phyloP scores from a whole-genome alignment of 129 eudicot genomes.

The Gnaphalium uliginosum region DNA sequence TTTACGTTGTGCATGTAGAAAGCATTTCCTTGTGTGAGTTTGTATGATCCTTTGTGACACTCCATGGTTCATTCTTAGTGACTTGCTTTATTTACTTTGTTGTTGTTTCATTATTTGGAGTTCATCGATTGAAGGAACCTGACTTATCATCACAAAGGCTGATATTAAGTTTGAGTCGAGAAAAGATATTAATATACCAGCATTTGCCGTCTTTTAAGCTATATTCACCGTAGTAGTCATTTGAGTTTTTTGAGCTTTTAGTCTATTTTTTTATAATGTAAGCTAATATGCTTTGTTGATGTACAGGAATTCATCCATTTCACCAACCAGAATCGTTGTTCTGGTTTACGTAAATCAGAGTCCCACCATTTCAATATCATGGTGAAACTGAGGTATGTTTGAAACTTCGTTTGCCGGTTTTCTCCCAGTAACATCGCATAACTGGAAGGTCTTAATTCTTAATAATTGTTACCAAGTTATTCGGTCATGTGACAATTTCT shows the following conservation, averaged over 20 bases:
- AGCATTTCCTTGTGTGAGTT: not conserved
- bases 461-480: too few species aligned
- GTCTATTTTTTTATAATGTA: slow-evolving; percentile 7
- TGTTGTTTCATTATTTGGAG: not conserved
- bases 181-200: not conserved
- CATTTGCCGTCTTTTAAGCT: not conserved
- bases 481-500: too few species aligned
- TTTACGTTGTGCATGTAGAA: not conserved
- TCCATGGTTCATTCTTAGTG: slow-evolving; percentile 7
- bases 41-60: not conserved
- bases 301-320: slow-evolving; percentile 47
- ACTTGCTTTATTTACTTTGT: not conserved
- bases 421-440: too few species aligned
- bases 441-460: too few species aligned
- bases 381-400: slow-evolving; percentile 69
- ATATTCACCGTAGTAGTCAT: not conserved
- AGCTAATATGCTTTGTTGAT: slow-evolving; percentile 28
- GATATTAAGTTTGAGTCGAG: too few species aligned
- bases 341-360: slow-evolving; percentile 41
- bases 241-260: slow-evolving; percentile 4
- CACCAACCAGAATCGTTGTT: slow-evolving; percentile 35
- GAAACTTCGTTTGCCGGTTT: not conserved
- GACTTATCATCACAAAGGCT: not conserved
- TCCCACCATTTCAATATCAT: slow-evolving; percentile 42
- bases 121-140: not conserved